Conservation (phyloP, 805 yeast species). For the Candida dendrica region DNA sequence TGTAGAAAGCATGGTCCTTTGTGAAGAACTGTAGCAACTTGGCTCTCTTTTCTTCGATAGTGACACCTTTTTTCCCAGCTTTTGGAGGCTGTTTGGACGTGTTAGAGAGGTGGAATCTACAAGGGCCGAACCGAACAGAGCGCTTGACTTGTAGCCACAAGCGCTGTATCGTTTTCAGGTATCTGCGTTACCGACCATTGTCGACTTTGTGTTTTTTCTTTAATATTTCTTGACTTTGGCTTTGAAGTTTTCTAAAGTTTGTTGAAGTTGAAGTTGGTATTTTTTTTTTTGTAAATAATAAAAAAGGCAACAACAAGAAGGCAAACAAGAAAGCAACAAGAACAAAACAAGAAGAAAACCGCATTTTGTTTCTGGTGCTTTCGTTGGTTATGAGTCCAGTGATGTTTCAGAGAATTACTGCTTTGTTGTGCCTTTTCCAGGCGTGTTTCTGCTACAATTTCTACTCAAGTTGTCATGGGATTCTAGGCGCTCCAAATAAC, state of each 20-base stretch:
- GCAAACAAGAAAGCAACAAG: too few species aligned
- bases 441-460: neutral
- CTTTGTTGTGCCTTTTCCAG: too few species aligned
- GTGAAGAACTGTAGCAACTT: conserved; percentile 33
- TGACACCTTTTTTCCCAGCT: conserved; percentile 22
- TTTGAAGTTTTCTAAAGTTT: too few species aligned
- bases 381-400: too few species aligned
- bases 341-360: too few species aligned
- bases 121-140: neutral
- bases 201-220: too few species aligned
- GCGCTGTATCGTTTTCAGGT: neutral
- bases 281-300: too few species aligned
- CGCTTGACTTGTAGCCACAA: neutral
- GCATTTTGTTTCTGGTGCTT: too few species aligned
- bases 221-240: too few species aligned
- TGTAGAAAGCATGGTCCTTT: conserved; percentile 32
- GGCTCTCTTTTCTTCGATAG: conserved; percentile 32
- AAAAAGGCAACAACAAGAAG: too few species aligned
- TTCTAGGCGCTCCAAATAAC: neutral
- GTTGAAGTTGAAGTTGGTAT: too few species aligned
- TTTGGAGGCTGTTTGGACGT: conserved; percentile 7
- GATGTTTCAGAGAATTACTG: too few species aligned
- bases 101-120: neutral
- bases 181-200: neutral
- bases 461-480: neutral